phyloP scores from a whole-genome alignment of 768 basidiomycete species.

The Collybia sordida region DNA sequence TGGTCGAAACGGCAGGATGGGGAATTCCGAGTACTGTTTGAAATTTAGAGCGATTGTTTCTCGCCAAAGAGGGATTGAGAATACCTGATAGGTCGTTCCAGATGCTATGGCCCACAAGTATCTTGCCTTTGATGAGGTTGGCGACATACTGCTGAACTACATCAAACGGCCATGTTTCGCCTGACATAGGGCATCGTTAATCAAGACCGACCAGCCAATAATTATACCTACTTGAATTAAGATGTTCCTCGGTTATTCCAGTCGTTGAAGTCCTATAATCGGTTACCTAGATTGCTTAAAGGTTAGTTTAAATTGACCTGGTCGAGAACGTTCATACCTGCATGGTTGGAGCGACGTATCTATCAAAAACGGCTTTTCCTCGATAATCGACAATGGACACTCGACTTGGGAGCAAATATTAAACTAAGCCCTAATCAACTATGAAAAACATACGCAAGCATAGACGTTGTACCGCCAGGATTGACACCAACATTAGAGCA shows the following conservation, averaged over 20 bases:
- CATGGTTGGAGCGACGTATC: conserved; percentile 65
- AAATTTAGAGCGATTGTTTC: conserved; percentile 6
- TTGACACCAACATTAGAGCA: conserved; percentile 78
- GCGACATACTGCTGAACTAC: conserved; percentile 69
- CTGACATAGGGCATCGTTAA: conserved; percentile 25
- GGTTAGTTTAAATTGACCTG: not conserved
- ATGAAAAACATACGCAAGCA: conserved; percentile 66
- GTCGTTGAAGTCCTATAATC: conserved; percentile 74
- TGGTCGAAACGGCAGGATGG: conserved; percentile 73
- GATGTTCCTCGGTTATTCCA: conserved; percentile 41
- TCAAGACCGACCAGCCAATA: not conserved
- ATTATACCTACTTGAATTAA: conserved; percentile 36
- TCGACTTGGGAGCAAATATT: conserved; percentile 25
- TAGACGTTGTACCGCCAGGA: conserved; percentile 76
- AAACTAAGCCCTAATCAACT: not conserved
- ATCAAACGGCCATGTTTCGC: conserved; percentile 52
- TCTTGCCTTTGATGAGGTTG: conserved; percentile 64
- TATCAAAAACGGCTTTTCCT: conserved; percentile 61
- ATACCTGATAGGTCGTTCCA: conserved; percentile 82
- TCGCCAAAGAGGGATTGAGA: conserved; percentile 13
- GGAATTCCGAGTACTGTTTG: conserved; percentile 73
- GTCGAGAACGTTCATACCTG: conserved; percentile 25
- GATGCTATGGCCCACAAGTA: conserved; percentile 73
- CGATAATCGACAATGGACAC: conserved; percentile 54
- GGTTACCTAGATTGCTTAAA: conserved; percentile 43